These are phyloP conservation scores for Letharia columbiana DNA, from an alignment of 495 filamentous ascomycete genomes.

Conservation along the genomic window DNA sequence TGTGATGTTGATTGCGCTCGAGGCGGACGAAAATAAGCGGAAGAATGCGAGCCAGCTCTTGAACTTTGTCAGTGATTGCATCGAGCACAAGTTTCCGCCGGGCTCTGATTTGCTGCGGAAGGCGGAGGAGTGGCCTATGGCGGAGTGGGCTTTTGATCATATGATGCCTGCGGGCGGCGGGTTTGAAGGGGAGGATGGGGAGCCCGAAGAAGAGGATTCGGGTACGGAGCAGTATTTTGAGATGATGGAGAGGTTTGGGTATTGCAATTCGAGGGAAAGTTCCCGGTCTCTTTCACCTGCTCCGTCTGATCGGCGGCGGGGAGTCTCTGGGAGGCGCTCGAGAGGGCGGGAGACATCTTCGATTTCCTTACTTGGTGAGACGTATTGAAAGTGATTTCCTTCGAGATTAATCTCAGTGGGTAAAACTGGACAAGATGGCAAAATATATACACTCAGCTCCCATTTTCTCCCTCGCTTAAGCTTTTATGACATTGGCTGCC, in stretches of 20 bases:
- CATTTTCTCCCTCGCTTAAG: neutral
- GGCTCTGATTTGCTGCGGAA: too few relatives aligned
- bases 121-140: constrained; percentile 3
- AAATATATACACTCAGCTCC: neutral
- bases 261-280: neutral
- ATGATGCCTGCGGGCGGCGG: too few relatives aligned
- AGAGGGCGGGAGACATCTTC: neutral
- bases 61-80: neutral
- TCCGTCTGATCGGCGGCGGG: neutral
- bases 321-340: neutral
- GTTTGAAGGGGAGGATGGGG: neutral
- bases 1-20: constrained; percentile 12
- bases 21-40: constrained; percentile 12
- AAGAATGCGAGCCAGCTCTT: constrained; percentile 4
- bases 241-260: neutral
- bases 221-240: constrained; percentile 1
- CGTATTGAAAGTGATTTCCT: neutral
- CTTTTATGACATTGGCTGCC: neutral
- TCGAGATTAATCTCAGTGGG: neutral
- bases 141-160: constrained; percentile 1
- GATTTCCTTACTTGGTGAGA: neutral
- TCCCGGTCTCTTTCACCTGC: neutral
- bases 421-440: neutral
- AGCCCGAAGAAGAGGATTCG: neutral
- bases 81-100: neutral